Evolutionary conservation across 1,284 basidiomycete species (phyloP), one percentile per base, ranked within the genome.

Genomic region (Singerocomus inundabilis): DNA sequence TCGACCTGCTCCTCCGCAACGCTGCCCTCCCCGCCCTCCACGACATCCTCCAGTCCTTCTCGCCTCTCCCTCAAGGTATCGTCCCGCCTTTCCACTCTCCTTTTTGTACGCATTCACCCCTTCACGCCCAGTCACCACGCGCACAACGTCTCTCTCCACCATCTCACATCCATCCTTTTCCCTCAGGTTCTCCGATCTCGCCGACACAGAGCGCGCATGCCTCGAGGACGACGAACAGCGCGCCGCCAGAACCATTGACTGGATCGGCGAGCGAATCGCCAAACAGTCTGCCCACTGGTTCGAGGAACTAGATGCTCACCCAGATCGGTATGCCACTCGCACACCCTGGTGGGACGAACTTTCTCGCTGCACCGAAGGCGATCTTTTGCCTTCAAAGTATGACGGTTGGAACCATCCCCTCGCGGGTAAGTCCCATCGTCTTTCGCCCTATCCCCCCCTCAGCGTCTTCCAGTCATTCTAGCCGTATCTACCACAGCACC

Each of bases 281-380:
- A 75, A 73, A 50, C 74, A 80, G 52, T 84, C 81, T 51, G 65
- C 76, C 15, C 78, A 73, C 60, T 91, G 89, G 88, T 76, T 88
- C 21, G 79, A 79, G 55, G 78, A 85, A 57, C 57, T 79, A 29
- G 76, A 81, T 49, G 72, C 66, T 40, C 50, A 64, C 9, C 70
- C 67, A 2, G 73, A 73, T 40, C 70, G 66, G 34, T 71, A 78
- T 46, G 63, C 68, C 5, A 56, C 71, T 32, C 73, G 77, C 47
- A 82, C 85, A 11, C 88, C 87, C 3, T 91, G 88, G 88, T 91
- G 89, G 89, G 84, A 89, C 55, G 88, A 91, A 64, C 72, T 91
- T 30, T 75, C 77, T 60, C 74, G 80, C 16, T 91, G 89, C 66
- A 74, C 78, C 5, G 85, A 91, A 62, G 87, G 86, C 4, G 87